These are phyloP conservation scores for Heliamphora exappendiculata DNA, from an alignment of 148 eudicot species.

Conservation along the genomic window DNA sequence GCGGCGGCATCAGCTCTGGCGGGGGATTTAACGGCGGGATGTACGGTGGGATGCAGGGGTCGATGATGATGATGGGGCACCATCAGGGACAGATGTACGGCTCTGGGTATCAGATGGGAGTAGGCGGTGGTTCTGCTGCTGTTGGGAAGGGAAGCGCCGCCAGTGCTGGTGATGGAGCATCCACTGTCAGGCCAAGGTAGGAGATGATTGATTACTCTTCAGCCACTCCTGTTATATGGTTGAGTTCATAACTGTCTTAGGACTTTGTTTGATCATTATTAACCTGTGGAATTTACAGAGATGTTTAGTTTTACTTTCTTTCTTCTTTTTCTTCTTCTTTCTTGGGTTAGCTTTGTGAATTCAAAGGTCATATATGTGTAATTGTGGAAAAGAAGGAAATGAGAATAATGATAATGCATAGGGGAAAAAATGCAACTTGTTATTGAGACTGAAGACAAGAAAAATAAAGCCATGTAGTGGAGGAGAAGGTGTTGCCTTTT, in stretches of 20 bases:
- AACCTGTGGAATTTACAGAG: background rate
- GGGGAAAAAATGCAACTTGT: background rate
- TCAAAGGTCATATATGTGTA: background rate
- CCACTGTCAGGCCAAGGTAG: constrained; percentile 12
- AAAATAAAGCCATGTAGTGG: background rate
- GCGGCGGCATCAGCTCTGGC: background rate
- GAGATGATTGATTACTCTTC: background rate
- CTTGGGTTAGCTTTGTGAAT: background rate
- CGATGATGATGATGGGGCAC: constrained; percentile 15
- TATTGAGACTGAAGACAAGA: background rate
- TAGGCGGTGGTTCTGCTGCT: background rate
- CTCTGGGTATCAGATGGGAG: constrained; percentile 12
- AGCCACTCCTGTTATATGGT: background rate
- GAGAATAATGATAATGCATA: background rate
- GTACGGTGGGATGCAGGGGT: constrained; percentile 11
- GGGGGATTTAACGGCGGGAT: background rate
- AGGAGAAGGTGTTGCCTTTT: too few species aligned
- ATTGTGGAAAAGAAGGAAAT: background rate
- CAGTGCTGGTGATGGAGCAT: constrained; percentile 6
- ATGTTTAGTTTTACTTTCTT: background rate
- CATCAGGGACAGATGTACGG: constrained; percentile 15
- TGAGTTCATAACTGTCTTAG: background rate
- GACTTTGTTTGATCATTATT: background rate
- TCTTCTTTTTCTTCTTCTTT: background rate
- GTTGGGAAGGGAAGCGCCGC: background rate